Evolutionary conservation across 495 filamentous ascomycete genomes (phyloP).

Genomic region (Pyrenula aspistea): DNA sequence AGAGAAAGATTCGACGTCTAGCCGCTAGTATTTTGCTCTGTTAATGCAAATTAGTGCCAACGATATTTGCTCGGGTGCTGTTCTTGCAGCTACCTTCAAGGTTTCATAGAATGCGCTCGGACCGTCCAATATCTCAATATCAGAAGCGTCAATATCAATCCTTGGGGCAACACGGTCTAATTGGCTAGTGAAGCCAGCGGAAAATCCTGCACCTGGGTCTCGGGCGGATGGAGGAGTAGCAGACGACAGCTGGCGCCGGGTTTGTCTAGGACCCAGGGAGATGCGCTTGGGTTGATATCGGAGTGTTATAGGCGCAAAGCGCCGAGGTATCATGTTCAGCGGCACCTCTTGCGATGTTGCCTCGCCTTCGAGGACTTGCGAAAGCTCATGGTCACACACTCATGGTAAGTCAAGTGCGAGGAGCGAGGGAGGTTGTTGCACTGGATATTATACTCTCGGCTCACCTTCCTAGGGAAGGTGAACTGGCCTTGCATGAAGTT

Average conservation of each 20-base stretch:
- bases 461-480: too few species aligned
- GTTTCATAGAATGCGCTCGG: constrained; percentile 80
- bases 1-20: constrained; percentile 71
- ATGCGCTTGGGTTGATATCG: constrained; percentile 1
- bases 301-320: constrained; percentile 7
- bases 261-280: neutral
- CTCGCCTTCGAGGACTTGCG: neutral
- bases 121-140: constrained; percentile 65
- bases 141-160: constrained; percentile 73
- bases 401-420: neutral
- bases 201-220: constrained; percentile 26
- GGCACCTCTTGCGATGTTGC: neutral
- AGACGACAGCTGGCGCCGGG: constrained; percentile 1
- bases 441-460: neutral
- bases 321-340: constrained; percentile 16
- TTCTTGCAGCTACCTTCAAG: constrained; percentile 52
- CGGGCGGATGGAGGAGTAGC: constrained; percentile 3
- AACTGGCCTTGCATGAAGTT: too few species aligned
- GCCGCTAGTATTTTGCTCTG: constrained; percentile 74
- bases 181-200: constrained; percentile 58
- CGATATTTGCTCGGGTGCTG: neutral
- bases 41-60: constrained; percentile 10
- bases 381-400: neutral
- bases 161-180: constrained; percentile 81
- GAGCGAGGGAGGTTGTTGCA: neutral